Evolutionary conservation across 768 basidiomycete species (phyloP).

Genomic region (Gymnopilus junonius): DNA sequence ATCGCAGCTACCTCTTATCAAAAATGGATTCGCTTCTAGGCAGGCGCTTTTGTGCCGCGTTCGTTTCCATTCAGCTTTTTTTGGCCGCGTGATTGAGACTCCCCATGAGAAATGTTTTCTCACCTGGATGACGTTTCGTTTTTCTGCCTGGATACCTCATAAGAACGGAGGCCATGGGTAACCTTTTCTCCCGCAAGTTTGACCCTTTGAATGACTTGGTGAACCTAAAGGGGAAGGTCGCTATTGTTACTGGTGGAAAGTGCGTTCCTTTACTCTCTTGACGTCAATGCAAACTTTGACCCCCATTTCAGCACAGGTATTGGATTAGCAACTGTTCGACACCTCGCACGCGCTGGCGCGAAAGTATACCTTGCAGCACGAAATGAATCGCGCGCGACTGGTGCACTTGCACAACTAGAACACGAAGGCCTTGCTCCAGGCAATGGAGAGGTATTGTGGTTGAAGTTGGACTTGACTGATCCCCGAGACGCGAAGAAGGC

Average conservation of each 20-base stretch:
- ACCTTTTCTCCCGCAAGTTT: conserved; percentile 19
- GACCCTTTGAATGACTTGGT: conserved; percentile 43
- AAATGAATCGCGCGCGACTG: conserved; percentile 46
- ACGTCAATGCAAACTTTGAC: background rate
- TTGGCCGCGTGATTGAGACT: background rate
- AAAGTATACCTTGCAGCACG: conserved; percentile 64
- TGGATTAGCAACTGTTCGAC: conserved; percentile 44
- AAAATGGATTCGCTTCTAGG: no score
- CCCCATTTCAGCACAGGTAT: conserved; percentile 26
- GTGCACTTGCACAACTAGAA: conserved; percentile 50
- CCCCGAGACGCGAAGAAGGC: conserved; percentile 47
- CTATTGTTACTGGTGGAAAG: conserved; percentile 64
- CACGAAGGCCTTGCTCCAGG: conserved; percentile 46
- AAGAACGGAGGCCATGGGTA: conserved; percentile 11
- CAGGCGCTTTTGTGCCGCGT: no score
- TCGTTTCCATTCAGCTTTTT: no score
- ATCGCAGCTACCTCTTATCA: no score
- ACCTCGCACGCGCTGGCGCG: conserved; percentile 56
- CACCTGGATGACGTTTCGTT: background rate
- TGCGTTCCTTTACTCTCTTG: conserved; percentile 28
- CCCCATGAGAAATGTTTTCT: background rate
- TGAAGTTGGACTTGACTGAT: conserved; percentile 55
- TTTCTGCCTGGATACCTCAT: background rate
- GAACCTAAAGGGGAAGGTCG: conserved; percentile 54
- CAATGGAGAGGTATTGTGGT: conserved; percentile 50